Conservation (phyloP, 768 basidiomycete species). For the Pleurotus citrinopileatus region DNA sequence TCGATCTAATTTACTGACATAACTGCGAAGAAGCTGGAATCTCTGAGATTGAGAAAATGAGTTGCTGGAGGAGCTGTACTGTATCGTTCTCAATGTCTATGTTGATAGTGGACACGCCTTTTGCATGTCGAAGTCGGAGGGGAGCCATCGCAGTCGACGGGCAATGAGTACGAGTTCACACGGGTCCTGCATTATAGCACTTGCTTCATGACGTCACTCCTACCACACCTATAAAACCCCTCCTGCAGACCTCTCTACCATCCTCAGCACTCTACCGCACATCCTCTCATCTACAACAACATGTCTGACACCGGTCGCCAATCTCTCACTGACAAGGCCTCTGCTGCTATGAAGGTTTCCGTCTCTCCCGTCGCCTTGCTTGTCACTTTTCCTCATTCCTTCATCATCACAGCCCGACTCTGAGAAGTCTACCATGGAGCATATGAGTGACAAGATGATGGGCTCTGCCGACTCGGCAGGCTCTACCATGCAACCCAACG, state of each 20-base stretch:
- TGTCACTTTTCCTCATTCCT: too few relatives aligned
- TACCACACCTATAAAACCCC: neutral
- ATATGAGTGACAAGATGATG: slow-evolving; percentile 45
- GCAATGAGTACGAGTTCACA: too few relatives aligned
- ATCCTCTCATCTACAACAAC: slow-evolving; percentile 11
- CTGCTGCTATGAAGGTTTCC: slow-evolving; percentile 46
- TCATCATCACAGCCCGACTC: slow-evolving; percentile 46
- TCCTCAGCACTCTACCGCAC: neutral
- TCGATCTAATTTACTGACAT: too few relatives aligned
- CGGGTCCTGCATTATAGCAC: neutral
- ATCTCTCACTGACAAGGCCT: slow-evolving; percentile 56
- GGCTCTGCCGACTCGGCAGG: slow-evolving; percentile 44
- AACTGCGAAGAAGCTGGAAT: slow-evolving; percentile 79
- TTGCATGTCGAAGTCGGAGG: slow-evolving; percentile 80
- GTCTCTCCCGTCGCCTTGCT: neutral
- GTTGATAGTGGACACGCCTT: slow-evolving; percentile 77
- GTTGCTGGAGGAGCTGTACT: slow-evolving; percentile 72
- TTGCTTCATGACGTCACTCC: neutral
- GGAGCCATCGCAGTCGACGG: slow-evolving; percentile 60
- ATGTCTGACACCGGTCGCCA: slow-evolving; percentile 61
- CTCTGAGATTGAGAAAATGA: slow-evolving; percentile 62
- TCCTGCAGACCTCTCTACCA: neutral
- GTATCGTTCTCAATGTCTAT: slow-evolving; percentile 57
- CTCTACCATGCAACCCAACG: slow-evolving; percentile 49
- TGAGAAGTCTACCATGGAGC: slow-evolving; percentile 54